Base-by-base conservation (phyloP, 2,329 filamentous ascomycete genomes). In the Xylariaceae sp. region DNA sequence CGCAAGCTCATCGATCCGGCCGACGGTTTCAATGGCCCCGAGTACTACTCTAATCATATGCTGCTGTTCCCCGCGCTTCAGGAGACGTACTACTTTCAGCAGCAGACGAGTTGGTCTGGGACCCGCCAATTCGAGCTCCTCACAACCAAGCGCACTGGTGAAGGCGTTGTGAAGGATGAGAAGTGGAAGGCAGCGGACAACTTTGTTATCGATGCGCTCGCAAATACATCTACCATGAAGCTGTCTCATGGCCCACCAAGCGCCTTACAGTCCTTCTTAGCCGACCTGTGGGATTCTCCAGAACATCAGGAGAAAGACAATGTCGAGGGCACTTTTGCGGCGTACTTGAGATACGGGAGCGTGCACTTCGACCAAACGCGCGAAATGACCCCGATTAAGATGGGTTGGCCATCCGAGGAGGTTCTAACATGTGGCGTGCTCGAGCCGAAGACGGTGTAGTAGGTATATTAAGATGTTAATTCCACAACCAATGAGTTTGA, bases 11-110 rank as follows among this genome's bases (percentile, higher is more conserved):
- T 71, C 16, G 74, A 75, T 26, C 67, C 70, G 1, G 51, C 56
- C 6, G 70, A 74, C 21, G 74, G 70, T 3, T 74, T 72, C 41
- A 70, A 71, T 24, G 74, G 73, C 0, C 64, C 66, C 11, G 69
- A 71, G 31, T 76, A 74, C 55, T 71, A 64, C 52, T 61, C 65
- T 6, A 69, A 72, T 16, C 68, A 68, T 24, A 68, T 74, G 40
- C 61, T 73, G 16, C 64, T 73, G 9, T 68, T 69, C 47, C 67
- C 71, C 5, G 70, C 67, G 3, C 46, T 73, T 0, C 63, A 69
- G 31, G 73, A 72, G 56, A 66, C 60, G 2, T 70, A 62, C 52
- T 66, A 71, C 33, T 69, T 72, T 34, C 67, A 71, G 48, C 66
- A 64, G 31, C 61, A 69, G 11, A 71, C 71, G 0, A 65, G 59